Base-by-base conservation (phyloP, 495 filamentous ascomycete genomes). In the Pseudoneurospora amorphoporcata region DNA sequence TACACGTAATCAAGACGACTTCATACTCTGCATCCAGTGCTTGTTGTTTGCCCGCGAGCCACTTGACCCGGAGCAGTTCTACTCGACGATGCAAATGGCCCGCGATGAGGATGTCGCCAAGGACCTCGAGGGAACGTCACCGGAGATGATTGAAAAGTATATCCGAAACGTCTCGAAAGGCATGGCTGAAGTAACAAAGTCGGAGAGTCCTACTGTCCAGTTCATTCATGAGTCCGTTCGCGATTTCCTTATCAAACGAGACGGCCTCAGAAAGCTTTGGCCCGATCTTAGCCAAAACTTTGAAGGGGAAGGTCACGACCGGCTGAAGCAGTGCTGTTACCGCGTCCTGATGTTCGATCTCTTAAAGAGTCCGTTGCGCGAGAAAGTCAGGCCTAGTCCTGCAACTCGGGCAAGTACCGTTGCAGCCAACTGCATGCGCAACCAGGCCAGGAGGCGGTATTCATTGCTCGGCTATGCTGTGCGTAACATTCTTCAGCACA, bases 191-290 rank as follows among this genome's bases (percentile, higher is more conserved):
- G 37, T 78, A 32, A 79, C 79, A 2, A 76, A 72, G 61, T 73
- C 73, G 1, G 73, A 73, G 72, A 74, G 17, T 75, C 76, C 77
- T 19, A 79, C 69, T 4, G 80, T 82, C 9, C 82, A 83, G 39
- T 84, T 85, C 69, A 83, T 84, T 37, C 82, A 85, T 69, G 82
- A 84, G 68, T 84, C 83, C 0, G 82, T 84, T 1, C 68, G 74
- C 69, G 83, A 85, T 68, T 84, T 81, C 73, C 80, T 75, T 19
- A 69, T 77, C 23, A 73, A 74, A 42, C 75, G 72, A 16, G 73
- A 70, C 29, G 84, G 85, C 0, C 61, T 86, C 0, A 41, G 74
- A 16, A 71, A 77, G 23, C 6, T 86, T 6, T 84, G 77, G 81
- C 76, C 78, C 16, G 78, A 80, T 0, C 61, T 81, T 65, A 73